A percentile compares a stretch with the other conserved stretches of the same genome.
Conservation (phyloP, 2,329 filamentous ascomycete genomes). For the Calonectria crousiana region DNA sequence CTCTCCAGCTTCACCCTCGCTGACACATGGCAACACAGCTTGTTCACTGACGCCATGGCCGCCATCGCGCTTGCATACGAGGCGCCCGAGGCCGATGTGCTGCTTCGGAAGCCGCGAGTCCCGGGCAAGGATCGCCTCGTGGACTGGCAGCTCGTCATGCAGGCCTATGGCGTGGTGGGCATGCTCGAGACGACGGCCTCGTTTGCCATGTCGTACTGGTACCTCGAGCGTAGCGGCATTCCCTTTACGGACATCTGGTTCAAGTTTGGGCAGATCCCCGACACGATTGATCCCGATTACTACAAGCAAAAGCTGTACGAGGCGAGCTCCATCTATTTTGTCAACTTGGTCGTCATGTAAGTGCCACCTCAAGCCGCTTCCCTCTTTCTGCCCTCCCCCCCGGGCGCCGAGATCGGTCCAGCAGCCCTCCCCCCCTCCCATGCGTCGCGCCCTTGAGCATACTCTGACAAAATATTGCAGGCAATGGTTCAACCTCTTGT, state of each 20-base stretch:
- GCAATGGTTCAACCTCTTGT: slow-evolving; percentile 82
- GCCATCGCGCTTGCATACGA: slow-evolving; percentile 83
- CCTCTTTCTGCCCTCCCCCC: not conserved
- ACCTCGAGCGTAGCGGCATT: slow-evolving; percentile 72
- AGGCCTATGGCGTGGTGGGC: slow-evolving; percentile 80
- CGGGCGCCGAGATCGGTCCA: slow-evolving; percentile 26
- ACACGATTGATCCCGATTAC: slow-evolving; percentile 63
- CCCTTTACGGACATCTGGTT: slow-evolving; percentile 77
- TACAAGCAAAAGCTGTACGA: slow-evolving; percentile 69
- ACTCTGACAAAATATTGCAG: slow-evolving; percentile 28
- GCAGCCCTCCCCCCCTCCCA: not conserved
- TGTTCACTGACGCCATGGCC: slow-evolving; percentile 82
- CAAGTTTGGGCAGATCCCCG: slow-evolving; percentile 68
- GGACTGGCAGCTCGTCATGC: slow-evolving; percentile 77
- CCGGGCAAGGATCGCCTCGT: slow-evolving; percentile 79
- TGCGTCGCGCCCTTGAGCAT: not conserved
- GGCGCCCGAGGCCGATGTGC: slow-evolving; percentile 80
- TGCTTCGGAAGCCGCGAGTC: slow-evolving; percentile 76
- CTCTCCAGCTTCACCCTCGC: not conserved
- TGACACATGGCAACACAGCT: slow-evolving; percentile 53
- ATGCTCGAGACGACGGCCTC: slow-evolving; percentile 70
- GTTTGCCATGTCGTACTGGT: slow-evolving; percentile 77
- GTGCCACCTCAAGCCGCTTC: slow-evolving; percentile 2
- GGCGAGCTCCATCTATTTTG: slow-evolving; percentile 82
- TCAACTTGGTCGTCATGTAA: slow-evolving; percentile 82